Evolutionary conservation across 345 rosid genomes (phyloP).

Genomic region (Balakata baccata): DNA sequence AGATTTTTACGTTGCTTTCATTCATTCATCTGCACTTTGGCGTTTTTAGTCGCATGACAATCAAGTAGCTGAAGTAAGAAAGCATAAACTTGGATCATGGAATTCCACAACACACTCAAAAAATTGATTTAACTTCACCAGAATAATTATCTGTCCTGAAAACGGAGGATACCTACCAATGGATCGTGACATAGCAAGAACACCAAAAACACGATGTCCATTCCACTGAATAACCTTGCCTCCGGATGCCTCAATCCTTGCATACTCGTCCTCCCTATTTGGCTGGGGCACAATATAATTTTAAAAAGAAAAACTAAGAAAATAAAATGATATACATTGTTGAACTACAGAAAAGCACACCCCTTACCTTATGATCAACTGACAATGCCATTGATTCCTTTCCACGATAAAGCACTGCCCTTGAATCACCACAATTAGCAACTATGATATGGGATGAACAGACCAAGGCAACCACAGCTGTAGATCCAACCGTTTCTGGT

Average conservation of each 20-base stretch:
- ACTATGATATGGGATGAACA: slow-evolving; percentile 32
- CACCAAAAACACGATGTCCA: slow-evolving; percentile 33
- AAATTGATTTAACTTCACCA: slow-evolving; percentile 1
- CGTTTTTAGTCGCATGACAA: neutral
- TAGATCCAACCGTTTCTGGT: slow-evolving; percentile 34
- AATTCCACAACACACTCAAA: neutral
- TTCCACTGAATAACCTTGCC: slow-evolving; percentile 25
- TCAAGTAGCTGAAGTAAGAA: neutral
- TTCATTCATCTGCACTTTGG: neutral
- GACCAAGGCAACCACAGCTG: slow-evolving; percentile 29
- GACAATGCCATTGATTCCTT: slow-evolving; percentile 27
- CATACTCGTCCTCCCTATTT: slow-evolving; percentile 27
- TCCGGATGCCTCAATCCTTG: slow-evolving; percentile 32
- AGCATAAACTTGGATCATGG: neutral
- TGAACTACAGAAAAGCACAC: neutral
- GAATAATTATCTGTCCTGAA: neutral
- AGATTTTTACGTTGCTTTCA: neutral
- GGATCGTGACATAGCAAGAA: slow-evolving; percentile 29
- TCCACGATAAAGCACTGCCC: slow-evolving; percentile 33
- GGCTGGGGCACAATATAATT: slow-evolving; percentile 19
- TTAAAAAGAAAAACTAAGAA: neutral
- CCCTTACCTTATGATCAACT: slow-evolving; percentile 25
- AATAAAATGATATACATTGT: neutral
- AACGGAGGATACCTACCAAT: slow-evolving; percentile 19
- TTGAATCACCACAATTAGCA: slow-evolving; percentile 32